Conservation (phyloP, 139 green algal species). For the Chlamydomonas schloesseri region DNA sequence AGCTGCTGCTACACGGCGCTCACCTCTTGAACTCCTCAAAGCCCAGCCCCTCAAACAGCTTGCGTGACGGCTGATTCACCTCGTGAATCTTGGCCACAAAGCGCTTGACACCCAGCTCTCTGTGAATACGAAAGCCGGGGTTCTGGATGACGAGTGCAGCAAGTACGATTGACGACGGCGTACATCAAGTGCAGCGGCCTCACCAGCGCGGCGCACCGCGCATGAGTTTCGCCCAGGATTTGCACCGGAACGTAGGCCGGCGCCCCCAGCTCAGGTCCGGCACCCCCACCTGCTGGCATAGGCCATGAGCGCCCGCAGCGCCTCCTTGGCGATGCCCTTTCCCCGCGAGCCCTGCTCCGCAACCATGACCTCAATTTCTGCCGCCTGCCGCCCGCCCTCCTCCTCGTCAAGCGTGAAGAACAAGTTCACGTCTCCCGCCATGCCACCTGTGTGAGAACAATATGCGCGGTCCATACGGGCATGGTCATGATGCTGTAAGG, state of each 20-base stretch:
- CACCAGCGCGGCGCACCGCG: too few species aligned
- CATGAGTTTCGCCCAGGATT: too few species aligned
- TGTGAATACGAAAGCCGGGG: too few species aligned
- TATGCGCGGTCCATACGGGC: too few species aligned
- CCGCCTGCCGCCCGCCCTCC: slow-evolving; percentile 36
- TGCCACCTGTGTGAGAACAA: slow-evolving; percentile 6
- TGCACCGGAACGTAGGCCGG: too few species aligned
- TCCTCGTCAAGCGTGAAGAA: slow-evolving; percentile 59
- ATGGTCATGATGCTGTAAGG: too few species aligned
- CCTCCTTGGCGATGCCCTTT: slow-evolving; percentile 69
- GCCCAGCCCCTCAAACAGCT: slow-evolving; percentile 67
- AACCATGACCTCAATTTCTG: slow-evolving; percentile 82
- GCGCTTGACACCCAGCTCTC: slow-evolving; percentile 44
- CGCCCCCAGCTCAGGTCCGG: too few species aligned
- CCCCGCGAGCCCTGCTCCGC: slow-evolving; percentile 70
- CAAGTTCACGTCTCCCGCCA: slow-evolving; percentile 62
- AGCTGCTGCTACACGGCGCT: too few species aligned
- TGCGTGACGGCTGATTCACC: slow-evolving; percentile 72
- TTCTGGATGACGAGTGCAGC: too few species aligned
- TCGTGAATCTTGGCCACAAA: slow-evolving; percentile 84
- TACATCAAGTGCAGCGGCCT: too few species aligned
- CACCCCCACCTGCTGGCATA: slow-evolving; percentile 62
- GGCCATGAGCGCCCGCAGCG: slow-evolving; percentile 81
- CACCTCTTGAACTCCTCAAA: slow-evolving; percentile 62
- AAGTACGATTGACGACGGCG: background rate